Conservation (phyloP, 768 basidiomycete genomes). For the Pseudohyphozyma bogoriensis region DNA sequence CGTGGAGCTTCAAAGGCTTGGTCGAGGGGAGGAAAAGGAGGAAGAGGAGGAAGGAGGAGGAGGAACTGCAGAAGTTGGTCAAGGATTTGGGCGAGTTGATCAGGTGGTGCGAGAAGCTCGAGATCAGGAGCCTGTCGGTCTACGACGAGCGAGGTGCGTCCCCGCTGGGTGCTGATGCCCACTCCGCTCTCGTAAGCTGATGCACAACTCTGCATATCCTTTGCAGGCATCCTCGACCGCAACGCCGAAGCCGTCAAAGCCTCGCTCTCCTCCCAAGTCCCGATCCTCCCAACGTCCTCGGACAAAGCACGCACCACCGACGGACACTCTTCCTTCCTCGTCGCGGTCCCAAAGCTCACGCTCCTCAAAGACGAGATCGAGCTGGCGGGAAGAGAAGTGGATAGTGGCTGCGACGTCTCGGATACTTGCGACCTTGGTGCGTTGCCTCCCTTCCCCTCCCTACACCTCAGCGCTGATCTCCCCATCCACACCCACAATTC, state of each 20-base stretch:
- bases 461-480: too few species aligned
- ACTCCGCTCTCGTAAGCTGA: not conserved
- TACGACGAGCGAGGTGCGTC: constrained; percentile 20
- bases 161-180: not conserved
- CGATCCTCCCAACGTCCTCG: not conserved
- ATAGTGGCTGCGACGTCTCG: not conserved
- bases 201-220: not conserved
- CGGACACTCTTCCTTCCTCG: not conserved
- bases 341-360: not conserved
- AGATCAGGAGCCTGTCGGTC: constrained; percentile 1
- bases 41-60: not conserved
- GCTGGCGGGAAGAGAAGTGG: not conserved
- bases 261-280: not conserved
- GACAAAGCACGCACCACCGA: not conserved
- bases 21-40: too few species aligned
- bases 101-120: constrained; percentile 3
- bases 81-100: not conserved
- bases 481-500: too few species aligned
- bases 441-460: too few species aligned
- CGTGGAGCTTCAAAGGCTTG: too few species aligned
- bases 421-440: too few species aligned
- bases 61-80: not conserved
- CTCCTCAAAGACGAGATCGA: not conserved
- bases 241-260: not conserved
- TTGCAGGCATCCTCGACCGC: not conserved